Evolutionary conservation across 805 yeast species (phyloP).

Genomic region (Citeromyces nyonsensis): DNA sequence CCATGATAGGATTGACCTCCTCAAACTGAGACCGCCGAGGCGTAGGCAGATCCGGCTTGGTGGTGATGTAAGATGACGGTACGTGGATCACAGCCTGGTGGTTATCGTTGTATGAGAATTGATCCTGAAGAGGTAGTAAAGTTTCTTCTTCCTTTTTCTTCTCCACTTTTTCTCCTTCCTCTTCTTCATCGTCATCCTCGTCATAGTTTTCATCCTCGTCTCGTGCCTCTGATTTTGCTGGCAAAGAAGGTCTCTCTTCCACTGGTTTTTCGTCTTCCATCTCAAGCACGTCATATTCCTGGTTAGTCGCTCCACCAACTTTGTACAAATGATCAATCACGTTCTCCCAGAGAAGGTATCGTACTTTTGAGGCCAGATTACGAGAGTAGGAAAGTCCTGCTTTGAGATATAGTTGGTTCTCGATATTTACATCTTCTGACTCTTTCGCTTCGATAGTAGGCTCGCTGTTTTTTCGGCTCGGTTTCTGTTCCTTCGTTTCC

Average conservation of each 20-base stretch:
- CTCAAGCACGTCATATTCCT: constrained; percentile 7
- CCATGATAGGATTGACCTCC: constrained; percentile 17
- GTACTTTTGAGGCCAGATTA: constrained; percentile 43
- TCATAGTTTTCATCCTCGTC: constrained; percentile 16
- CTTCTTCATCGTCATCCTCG: constrained; percentile 14
- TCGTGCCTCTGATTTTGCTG: constrained; percentile 6
- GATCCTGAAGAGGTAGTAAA: constrained; percentile 4
- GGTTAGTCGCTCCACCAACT: constrained; percentile 4
- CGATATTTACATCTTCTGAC: neutral
- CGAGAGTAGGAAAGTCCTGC: constrained; percentile 31
- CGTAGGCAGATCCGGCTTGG: constrained; percentile 12
- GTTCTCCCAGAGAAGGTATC: constrained; percentile 61
- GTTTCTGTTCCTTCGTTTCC: neutral
- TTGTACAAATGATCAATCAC: constrained; percentile 34
- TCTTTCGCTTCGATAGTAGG: neutral
- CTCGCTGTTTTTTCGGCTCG: neutral
- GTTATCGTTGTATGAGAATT: constrained; percentile 5
- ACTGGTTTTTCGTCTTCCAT: constrained; percentile 14
- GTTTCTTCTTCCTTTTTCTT: constrained; percentile 3
- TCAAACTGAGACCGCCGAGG: constrained; percentile 12
- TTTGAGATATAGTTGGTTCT: constrained; percentile 20
- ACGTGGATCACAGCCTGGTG: constrained; percentile 5
- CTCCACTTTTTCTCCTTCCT: constrained; percentile 6
- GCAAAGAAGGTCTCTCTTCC: constrained; percentile 10
- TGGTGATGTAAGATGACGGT: constrained; percentile 6